phyloP scores from a whole-genome alignment of 148 eudicot genomes.

The Fagopyrum esculentum region DNA sequence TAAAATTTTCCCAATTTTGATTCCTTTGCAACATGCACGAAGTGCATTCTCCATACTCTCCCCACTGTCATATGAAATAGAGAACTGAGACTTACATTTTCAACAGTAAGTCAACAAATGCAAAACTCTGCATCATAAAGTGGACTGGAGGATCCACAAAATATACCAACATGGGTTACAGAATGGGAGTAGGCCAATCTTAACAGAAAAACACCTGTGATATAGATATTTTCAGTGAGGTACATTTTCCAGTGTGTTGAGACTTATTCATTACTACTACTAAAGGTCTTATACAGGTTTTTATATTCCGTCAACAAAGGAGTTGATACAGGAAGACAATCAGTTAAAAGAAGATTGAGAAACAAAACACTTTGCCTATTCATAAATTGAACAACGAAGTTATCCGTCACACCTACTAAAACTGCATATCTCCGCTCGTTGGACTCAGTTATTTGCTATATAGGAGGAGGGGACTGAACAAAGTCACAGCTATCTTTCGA shows the following conservation, averaged over 20 bases:
- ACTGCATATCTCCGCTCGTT: no score
- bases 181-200: neutral
- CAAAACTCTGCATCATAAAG: neutral
- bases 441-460: neutral
- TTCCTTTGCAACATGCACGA: constrained; percentile 98
- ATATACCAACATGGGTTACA: neutral
- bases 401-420: neutral
- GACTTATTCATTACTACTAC: neutral
- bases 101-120: neutral
- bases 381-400: neutral
- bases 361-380: neutral
- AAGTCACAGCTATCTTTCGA: neutral
- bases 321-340: neutral
- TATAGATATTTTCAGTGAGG: neutral
- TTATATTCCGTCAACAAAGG: neutral
- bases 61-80: constrained; percentile 39
- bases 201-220: neutral
- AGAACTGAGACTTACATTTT: constrained; percentile 3
- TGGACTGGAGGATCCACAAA: neutral
- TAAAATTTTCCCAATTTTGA: constrained; percentile 91
- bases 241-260: neutral
- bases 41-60: constrained; percentile 99
- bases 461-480: neutral
- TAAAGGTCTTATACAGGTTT: neutral
- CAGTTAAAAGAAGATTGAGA: neutral